Evolutionary conservation across 768 basidiomycete genomes (phyloP), one percentile per base, ranked within the genome.

Genomic region (Tulasnella sp.): DNA sequence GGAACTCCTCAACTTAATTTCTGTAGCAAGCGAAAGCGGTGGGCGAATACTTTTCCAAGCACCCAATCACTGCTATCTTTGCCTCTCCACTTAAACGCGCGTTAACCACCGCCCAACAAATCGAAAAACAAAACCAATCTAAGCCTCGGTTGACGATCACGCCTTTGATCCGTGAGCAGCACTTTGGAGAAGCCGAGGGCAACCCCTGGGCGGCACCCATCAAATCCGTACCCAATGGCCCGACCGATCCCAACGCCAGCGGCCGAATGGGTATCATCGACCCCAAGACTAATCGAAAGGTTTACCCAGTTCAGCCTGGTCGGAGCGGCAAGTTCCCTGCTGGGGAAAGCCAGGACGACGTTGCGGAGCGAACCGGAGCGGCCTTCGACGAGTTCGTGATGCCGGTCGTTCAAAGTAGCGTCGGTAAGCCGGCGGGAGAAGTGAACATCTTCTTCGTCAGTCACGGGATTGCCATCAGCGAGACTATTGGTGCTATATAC

Each of bases 401-500:
- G 69, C 81, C 81, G 2, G 75, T 77, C 63, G 67, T 82, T 16
- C 52, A 75, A 69, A 74, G 73, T 35, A 75, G 76, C 62, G 72
- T 74, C 29, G 78, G 77, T 29, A 64, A 72, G 62, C 68, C 77
- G 22, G 22, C 17, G 17, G 76, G 39, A 47, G 73, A 72, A 69
- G 76, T 41, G 59, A 75, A 75, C 77, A 78, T 78, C 32, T 76
- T 81, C 1, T 77, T 83, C 6, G 80, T 82, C 4, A 81, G 81
- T 42, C 82, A 83, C 73, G 82, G 82, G 0, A 82, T 83, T 74
- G 81, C 80, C 76, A 79, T 82, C 63, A 73, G 77, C 11, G 81
- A 82, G 73, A 79, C 80, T 69, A 74, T 82, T 6, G 80, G 79
- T 2, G 79, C 79, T 0, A 67, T 82, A 39, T 73, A 35, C 26